Conservation (phyloP, 2,329 filamentous ascomycete genomes). For the Catunica adiposa region DNA sequence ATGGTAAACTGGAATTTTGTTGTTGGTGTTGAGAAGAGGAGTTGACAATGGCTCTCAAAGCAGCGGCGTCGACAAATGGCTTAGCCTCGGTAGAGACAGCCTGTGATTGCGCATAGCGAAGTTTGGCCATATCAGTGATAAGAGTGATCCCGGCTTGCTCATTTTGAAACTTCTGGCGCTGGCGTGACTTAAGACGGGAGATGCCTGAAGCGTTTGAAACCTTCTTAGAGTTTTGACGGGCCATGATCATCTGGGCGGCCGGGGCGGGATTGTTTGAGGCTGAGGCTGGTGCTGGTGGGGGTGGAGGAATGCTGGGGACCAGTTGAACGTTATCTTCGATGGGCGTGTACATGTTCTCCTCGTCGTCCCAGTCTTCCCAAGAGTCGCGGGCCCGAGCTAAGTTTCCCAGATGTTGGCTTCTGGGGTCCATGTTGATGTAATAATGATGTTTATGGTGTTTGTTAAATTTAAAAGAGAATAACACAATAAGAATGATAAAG, state of each 20-base stretch:
- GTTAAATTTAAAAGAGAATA: not conserved
- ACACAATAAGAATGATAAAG: not conserved
- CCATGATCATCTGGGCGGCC: not conserved
- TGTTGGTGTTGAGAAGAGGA: slow-evolving; percentile 29
- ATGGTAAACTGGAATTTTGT: not conserved
- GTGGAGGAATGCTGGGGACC: slow-evolving; percentile 14
- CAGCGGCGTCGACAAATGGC: slow-evolving; percentile 43
- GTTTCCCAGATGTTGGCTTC: too few species aligned
- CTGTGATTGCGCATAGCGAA: slow-evolving; percentile 21
- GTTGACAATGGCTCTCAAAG: slow-evolving; percentile 43
- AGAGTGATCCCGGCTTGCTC: slow-evolving; percentile 47
- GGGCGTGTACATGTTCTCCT: slow-evolving; percentile 17
- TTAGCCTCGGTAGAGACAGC: not conserved
- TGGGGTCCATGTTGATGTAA: not conserved
- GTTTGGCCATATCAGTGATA: slow-evolving; percentile 49
- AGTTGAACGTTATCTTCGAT: slow-evolving; percentile 24
- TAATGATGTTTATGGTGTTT: not conserved
- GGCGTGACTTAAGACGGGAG: slow-evolving; percentile 38
- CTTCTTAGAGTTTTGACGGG: slow-evolving; percentile 18
- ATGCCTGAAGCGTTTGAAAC: slow-evolving; percentile 25
- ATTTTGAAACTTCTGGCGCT: slow-evolving; percentile 44
- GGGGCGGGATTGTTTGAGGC: not conserved
- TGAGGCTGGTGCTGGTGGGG: not conserved
- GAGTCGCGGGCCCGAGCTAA: slow-evolving; percentile 18
- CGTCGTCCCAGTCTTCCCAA: slow-evolving; percentile 39